A percentile compares a stretch with the other conserved stretches of the same genome.
Conservation (phyloP, 164 flowering plant genomes). For the Dillenia turbinata region DNA sequence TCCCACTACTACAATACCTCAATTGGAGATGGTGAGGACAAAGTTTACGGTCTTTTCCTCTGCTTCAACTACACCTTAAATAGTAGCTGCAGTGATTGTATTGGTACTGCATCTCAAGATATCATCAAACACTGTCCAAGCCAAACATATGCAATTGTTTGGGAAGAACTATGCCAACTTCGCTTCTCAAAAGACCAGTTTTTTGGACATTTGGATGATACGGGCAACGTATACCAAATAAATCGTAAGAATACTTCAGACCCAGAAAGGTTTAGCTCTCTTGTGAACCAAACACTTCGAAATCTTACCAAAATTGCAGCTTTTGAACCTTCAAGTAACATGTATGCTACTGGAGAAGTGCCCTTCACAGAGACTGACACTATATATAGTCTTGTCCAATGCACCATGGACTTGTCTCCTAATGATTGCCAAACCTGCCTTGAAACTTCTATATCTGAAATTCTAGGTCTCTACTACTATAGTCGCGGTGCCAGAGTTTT, state of each 20-base stretch:
- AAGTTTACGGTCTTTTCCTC: conserved; percentile 10
- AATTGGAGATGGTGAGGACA: conserved; percentile 4
- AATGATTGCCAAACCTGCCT: conserved; percentile 25
- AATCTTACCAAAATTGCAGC: conserved; percentile 17
- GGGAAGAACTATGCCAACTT: conserved; percentile 8
- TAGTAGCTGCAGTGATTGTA: conserved; percentile 8
- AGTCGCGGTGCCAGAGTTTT: conserved; percentile 29
- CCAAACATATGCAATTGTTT: conserved; percentile 3
- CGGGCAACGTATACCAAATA: conserved; percentile 2
- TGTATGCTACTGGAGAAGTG: conserved; percentile 22
- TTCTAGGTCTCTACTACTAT: conserved; percentile 11
- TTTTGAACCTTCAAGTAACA: conserved; percentile 2
- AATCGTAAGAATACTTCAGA: conserved; percentile 16
- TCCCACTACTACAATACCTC: conserved; percentile 6
- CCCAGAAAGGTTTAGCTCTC: conserved; percentile 10
- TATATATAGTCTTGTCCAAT: conserved; percentile 41
- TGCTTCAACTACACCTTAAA: conserved; percentile 8
- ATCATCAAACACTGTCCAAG: conserved; percentile 4
- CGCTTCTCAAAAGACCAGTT: conserved; percentile 19
- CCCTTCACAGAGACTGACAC: not conserved
- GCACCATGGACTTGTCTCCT: conserved; percentile 25
- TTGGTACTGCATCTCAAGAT: conserved; percentile 1
- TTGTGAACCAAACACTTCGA: conserved; percentile 11
- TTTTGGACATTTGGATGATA: conserved; percentile 21
- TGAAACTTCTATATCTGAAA: conserved; percentile 1